phyloP scores from a whole-genome alignment of 768 basidiomycete genomes.

The Suillus fuscotomentosus region DNA sequence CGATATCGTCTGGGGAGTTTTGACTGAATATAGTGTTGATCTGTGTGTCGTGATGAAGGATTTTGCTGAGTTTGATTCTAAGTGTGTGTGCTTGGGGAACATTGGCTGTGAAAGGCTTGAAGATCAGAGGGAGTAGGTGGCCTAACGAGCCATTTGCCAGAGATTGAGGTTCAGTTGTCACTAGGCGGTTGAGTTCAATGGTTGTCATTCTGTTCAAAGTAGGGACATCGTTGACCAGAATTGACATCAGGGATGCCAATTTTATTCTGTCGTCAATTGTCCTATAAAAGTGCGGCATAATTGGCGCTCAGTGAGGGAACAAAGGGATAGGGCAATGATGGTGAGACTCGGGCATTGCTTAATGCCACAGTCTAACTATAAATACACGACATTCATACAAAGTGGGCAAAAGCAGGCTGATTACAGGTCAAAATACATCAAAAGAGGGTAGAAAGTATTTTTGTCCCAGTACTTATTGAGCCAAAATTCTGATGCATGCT shows the following conservation, averaged over 20 bases:
- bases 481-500: too few species aligned
- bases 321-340: too few species aligned
- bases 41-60: background rate
- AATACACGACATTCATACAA: background rate
- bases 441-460: too few species aligned
- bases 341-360: too few species aligned
- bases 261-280: background rate
- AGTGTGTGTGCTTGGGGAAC: rapidly evolving
- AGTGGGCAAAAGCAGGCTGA: too few species aligned
- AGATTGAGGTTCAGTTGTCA: background rate
- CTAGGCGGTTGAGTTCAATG: background rate
- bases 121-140: background rate
- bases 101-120: background rate
- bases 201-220: background rate
- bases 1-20: background rate
- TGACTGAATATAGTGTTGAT: background rate
- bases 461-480: too few species aligned
- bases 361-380: background rate
- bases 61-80: background rate
- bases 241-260: background rate
- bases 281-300: background rate
- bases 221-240: background rate
- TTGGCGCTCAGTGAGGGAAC: too few species aligned
- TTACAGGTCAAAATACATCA: too few species aligned
- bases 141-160: background rate